Conservation (phyloP, 164 flowering plant species). For the Vitis rupestris region DNA sequence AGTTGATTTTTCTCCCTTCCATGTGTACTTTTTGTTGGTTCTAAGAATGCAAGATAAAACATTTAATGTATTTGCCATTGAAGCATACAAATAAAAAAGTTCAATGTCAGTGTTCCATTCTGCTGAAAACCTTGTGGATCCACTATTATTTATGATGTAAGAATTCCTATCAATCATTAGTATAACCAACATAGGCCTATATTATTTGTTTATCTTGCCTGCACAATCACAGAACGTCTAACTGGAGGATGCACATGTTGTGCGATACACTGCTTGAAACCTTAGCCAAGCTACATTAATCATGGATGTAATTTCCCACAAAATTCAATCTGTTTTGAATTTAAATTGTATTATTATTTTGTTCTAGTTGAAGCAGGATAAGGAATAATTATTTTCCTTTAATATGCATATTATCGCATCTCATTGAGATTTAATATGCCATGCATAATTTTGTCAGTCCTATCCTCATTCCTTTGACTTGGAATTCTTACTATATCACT, state of each 20-base stretch:
- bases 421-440: neutral
- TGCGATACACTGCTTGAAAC: neutral
- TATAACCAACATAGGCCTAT: too few species aligned
- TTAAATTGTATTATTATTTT: neutral
- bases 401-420: neutral
- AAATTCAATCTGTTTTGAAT: neutral
- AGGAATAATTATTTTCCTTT: neutral
- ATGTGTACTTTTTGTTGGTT: neutral
- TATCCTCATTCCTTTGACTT: too few species aligned
- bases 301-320: neutral
- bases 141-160: too few species aligned
- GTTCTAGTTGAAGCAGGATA: neutral
- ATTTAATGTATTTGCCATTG: neutral
- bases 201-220: too few species aligned
- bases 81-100: neutral
- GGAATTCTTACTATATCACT: neutral
- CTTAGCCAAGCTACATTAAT: neutral
- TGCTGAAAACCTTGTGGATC: too few species aligned
- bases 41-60: neutral
- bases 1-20: neutral
- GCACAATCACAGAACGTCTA: too few species aligned
- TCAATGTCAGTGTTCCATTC: too few species aligned
- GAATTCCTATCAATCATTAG: too few species aligned
- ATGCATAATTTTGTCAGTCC: neutral
- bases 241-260: neutral